phyloP scores from a whole-genome alignment of 208 protist genomes.

The Wallacemonas sp. region DNA sequence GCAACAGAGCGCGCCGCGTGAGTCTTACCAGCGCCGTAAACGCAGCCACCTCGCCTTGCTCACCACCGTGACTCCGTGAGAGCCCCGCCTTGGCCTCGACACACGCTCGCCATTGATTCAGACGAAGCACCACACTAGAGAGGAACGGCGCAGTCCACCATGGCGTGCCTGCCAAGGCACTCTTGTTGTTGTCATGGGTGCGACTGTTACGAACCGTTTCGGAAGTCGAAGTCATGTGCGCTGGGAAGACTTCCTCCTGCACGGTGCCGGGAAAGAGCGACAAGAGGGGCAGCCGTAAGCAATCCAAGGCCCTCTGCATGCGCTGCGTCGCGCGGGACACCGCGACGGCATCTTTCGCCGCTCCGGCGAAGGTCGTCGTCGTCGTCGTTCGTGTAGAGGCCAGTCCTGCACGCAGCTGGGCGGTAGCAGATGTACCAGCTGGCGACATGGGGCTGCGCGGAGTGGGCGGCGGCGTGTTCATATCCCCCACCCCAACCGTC shows the following conservation, averaged over 20 bases:
- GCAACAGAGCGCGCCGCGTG: conserved; percentile 15
- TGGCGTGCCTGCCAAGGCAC: not conserved
- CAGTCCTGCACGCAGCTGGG: no score
- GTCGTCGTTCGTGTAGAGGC: no score
- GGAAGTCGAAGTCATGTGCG: not conserved
- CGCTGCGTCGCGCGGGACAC: conserved; percentile 3
- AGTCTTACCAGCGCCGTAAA: conserved; percentile 21
- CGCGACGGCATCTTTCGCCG: conserved; percentile 11
- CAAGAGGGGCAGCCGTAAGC: conserved; percentile 34
- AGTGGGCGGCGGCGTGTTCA: not conserved
- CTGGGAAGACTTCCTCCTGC: not conserved
- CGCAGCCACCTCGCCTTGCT: conserved; percentile 18
- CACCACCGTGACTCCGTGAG: conserved; percentile 18
- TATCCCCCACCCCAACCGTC: not conserved
- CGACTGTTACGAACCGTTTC: not conserved
- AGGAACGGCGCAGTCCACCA: conserved; percentile 7
- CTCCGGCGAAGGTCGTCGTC: not conserved
- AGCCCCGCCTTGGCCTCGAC: conserved; percentile 10
- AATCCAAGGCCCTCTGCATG: conserved; percentile 17
- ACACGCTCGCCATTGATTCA: not conserved
- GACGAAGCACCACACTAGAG: not conserved
- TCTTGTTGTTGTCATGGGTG: not conserved
- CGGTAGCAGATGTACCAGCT: not conserved
- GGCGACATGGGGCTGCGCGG: not conserved
- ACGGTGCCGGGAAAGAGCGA: conserved; percentile 16